Base-by-base conservation (phyloP, 371 early-diverging fungal genomes). In the Fennellomyces sp. region DNA sequence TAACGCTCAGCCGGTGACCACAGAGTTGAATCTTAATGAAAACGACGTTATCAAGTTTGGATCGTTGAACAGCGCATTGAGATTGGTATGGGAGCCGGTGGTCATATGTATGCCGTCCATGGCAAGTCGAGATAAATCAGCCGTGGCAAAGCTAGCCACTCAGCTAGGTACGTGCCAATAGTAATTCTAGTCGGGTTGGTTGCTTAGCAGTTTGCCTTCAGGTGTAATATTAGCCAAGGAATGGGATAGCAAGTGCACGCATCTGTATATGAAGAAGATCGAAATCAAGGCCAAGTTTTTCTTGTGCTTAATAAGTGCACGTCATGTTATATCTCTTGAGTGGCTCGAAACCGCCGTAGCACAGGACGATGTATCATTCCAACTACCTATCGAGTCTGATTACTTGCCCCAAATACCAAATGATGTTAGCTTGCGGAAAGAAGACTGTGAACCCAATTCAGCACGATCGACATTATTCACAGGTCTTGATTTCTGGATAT, bases 261-360 rank as follows among this genome's bases (percentile, higher is more conserved):
- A 54, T 26, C 23, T 54, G 11, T 54, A 39, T 27, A 54, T 54
- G 55, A 54, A 54, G 26, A 21, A 39, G 25, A 38, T 54, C 26
- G 55, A 54, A 2, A 23, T 33, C 55, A 39, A 17, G 15, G 26
- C 41, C 8, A 54, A 39, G 5, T 17, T 54, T 17, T 36, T 39
- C 12, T 26, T 54, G 12, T 54, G 55, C 11, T 8, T 54, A n/a
- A 38, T 17, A 11, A 31, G 35, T 11, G 55, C 15, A 12, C 21
- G 28, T n/a, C 55, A 23, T 3, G 39, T 54, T 28, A 54, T 54
- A 35, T 54, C 55, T 1, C 5, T 26, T 11, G 25, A 4, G 25
- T 54, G 55, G 55, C 39, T 54, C 3, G 39, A 54, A 2, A 39
- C 55, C 11, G 13, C 39, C 5, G 6, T 26, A 7, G 11, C 12